Evolutionary conservation across 2,329 filamentous ascomycete species (phyloP).

Genomic region (Waltergamsia citrina): DNA sequence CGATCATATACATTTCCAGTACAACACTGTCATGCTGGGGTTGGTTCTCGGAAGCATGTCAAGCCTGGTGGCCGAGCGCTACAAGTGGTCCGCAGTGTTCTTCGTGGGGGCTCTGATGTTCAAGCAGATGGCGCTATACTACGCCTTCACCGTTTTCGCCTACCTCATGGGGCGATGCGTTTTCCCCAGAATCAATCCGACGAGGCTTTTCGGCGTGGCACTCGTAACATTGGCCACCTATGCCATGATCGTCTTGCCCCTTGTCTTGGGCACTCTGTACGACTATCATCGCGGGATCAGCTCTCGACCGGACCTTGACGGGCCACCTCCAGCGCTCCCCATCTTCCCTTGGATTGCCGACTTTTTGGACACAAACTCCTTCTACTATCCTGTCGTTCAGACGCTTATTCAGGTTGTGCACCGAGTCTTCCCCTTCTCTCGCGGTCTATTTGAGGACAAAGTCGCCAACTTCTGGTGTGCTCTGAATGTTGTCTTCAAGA

Average conservation of each 20-base stretch:
- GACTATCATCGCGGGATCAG: slow-evolving; percentile 57
- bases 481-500: slow-evolving; percentile 80
- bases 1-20: slow-evolving; percentile 95
- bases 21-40: slow-evolving; percentile 97
- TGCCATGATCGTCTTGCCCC: slow-evolving; percentile 62
- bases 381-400: slow-evolving; percentile 66
- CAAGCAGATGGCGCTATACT: slow-evolving; percentile 99
- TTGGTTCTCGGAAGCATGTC: slow-evolving; percentile 80
- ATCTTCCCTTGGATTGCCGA: slow-evolving; percentile 48
- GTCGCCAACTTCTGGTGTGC: slow-evolving; percentile 98
- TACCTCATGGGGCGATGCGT: slow-evolving; percentile 82
- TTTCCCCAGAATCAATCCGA: slow-evolving; percentile 59
- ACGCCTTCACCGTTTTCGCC: slow-evolving; percentile 85
- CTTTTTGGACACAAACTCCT: slow-evolving; percentile 52
- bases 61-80: slow-evolving; percentile 75
- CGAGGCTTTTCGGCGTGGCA: slow-evolving; percentile 66
- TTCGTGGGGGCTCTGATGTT: slow-evolving; percentile 93
- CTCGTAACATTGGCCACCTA: slow-evolving; percentile 66
- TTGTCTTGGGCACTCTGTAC: slow-evolving; percentile 63
- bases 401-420: slow-evolving; percentile 79
- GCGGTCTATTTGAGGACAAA: slow-evolving; percentile 97
- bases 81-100: slow-evolving; percentile 84
- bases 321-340: slow-evolving; percentile 52
- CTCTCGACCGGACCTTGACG: slow-evolving; percentile 44
- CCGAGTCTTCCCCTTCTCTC: slow-evolving; percentile 89